Evolutionary conservation across 139 green algal genomes (phyloP), one percentile per base, ranked within the genome.

Genomic region (Chlamydomonas urium): DNA sequence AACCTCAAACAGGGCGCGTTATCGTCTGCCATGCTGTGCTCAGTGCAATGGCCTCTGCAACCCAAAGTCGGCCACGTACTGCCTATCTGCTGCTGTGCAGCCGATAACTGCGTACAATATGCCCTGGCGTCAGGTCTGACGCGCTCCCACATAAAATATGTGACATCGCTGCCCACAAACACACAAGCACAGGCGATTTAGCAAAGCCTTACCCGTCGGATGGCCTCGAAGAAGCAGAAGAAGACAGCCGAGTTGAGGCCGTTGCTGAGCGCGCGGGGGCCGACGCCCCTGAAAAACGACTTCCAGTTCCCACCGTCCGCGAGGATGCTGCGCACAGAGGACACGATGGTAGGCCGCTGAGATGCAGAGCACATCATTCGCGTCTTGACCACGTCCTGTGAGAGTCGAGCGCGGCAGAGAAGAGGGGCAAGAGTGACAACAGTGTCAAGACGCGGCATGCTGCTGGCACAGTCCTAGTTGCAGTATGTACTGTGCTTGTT

Each of bases 311-410:
- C 3, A 29, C 66, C 66, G 4, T 73, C 66, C 6, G 42, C 66
- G 38, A 65, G 14, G 5, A 73, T 42, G n/a, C 28, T 26, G 19
- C 6, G 28, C 5, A 45, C 45, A 17, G 45, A 17, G 23, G 14
- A 32, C 0, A 48, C 36, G 70, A 94, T 88, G 23, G 82, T 85
- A 1, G 90, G 90, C 6, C 84, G 73, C 21, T 33, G 31, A 2
- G 85, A 78, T 2, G 90, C 90, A 4, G 81, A 58, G 77, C 86
- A 92, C 89, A 96, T 96, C 89, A 97, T 93, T 45, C 85, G 81
- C 21, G 92, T 97, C 83, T 97, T 97, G 53, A 97, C 82, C 1
- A 97, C 91, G 53, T 97, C 92, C n/a, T n/a, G n/a, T n/a, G n/a
- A n/a, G n/a, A n/a, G n/a, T n/a, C n/a, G n/a, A n/a, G n/a, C n/a